Base-by-base conservation (phyloP, 768 basidiomycete species). In the Agaricus blazei region DNA sequence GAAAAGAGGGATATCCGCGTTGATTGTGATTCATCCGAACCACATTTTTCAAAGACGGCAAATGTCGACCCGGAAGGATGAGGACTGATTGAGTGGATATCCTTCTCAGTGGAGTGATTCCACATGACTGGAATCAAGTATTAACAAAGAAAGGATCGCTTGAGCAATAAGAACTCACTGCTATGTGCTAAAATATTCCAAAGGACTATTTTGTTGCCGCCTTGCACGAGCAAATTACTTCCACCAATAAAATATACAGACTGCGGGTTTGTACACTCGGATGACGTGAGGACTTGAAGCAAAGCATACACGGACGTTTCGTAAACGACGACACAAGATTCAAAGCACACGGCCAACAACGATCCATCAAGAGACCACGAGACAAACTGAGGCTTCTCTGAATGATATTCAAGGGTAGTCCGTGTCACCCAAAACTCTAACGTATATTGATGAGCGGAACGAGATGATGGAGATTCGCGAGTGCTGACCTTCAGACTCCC, bases 351-450 rank as follows among this genome's bases (percentile, higher is more conserved):
- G 11, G 87, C 88, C 45, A 98, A 72, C 31, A 99, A 75, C 4
- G 94, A 94, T 8, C 83, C 87, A 67, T 99, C 97, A 3, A 76
- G 78, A 5, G 95, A 91, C 85, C 93, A 97, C 1, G 84, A 78
- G 0, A 80, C 73, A 59, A 84, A 76, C 51, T 75, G 76, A 31
- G 93, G 90, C 49, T 75, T 70, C 64, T 84, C 80, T n/a, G 76
- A 73, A 43, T 86, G 88, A 65, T 88, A 89, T 41, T 68, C 72
- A 61, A 90, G 78, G 1, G 84, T 81, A 2, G 92, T 87, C 48
- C 88, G 84, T 44, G 82, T 75, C n/a, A 84, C 77, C 95, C 94
- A 98, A 47, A 83, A 87, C 40, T 77, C 88, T 88, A 34, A 59
- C 24, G 31, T 44, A 44, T 36, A 45, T 62, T 11, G 29, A 60